phyloP scores from a whole-genome alignment of 108 stramenopile genomes.

The Cylindrotheca closterium region DNA sequence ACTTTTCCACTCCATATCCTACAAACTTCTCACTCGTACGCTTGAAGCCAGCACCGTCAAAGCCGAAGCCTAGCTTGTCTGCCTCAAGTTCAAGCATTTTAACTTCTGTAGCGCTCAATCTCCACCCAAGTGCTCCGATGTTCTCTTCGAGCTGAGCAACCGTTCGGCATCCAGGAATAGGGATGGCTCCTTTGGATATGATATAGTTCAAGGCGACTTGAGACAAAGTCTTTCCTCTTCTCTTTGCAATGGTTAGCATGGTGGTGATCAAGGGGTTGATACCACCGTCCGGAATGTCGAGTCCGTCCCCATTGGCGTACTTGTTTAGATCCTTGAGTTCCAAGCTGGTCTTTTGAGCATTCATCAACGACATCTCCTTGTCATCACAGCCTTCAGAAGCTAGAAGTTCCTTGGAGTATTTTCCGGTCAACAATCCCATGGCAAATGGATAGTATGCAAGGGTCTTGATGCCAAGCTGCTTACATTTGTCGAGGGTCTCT shows the following conservation, averaged over 20 bases:
- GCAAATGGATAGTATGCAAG: slow-evolving; percentile 71
- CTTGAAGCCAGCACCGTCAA: slow-evolving; percentile 80
- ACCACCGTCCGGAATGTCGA: slow-evolving; percentile 36
- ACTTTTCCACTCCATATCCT: slow-evolving; percentile 66
- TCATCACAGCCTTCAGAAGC: not conserved
- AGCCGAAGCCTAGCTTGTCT: slow-evolving; percentile 46
- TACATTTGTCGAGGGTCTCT: slow-evolving; percentile 49
- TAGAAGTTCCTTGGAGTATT: slow-evolving; percentile 33
- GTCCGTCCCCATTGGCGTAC: slow-evolving; percentile 53
- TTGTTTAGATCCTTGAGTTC: slow-evolving; percentile 41
- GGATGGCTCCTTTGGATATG: slow-evolving; percentile 66
- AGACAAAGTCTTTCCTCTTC: slow-evolving; percentile 44
- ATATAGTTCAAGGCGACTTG: slow-evolving; percentile 78
- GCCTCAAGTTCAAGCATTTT: slow-evolving; percentile 41
- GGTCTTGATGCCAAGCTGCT: slow-evolving; percentile 54
- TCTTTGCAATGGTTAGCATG: slow-evolving; percentile 54
- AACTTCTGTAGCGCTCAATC: slow-evolving; percentile 49
- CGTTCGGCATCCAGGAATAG: slow-evolving; percentile 62
- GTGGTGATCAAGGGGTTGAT: slow-evolving; percentile 36
- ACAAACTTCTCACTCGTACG: slow-evolving; percentile 68
- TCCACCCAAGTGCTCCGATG: slow-evolving; percentile 62
- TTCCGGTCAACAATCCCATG: slow-evolving; percentile 67
- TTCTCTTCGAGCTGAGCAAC: slow-evolving; percentile 52
- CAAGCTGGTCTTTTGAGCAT: slow-evolving; percentile 29
- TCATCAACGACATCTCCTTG: slow-evolving; percentile 22